phyloP scores from a whole-genome alignment of 2,329 filamentous ascomycete species.

The Pyrenophora teres region DNA sequence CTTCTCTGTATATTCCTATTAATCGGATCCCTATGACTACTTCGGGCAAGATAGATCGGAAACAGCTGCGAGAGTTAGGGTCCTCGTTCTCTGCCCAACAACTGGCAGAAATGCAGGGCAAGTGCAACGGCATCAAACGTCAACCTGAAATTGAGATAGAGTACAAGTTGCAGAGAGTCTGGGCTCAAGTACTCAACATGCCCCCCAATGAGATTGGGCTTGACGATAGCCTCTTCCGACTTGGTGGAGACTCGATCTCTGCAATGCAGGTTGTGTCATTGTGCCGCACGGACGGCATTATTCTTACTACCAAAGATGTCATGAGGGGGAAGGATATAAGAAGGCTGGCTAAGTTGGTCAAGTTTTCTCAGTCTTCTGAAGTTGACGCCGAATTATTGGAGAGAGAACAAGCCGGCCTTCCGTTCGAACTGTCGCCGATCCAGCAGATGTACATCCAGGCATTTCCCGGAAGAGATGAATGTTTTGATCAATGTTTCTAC shows the following conservation, averaged over 20 bases:
- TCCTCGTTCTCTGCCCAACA: no score
- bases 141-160: neutral
- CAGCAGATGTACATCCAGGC: neutral
- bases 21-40: slow-evolving; percentile 50
- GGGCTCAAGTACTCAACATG: slow-evolving; percentile 4
- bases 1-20: slow-evolving; percentile 52
- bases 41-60: slow-evolving; percentile 50
- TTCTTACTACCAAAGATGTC: neutral
- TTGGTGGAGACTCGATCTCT: slow-evolving; percentile 14
- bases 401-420: no score
- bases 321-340: neutral
- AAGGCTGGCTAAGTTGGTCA: neutral
- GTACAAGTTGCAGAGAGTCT: slow-evolving; percentile 4
- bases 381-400: no score
- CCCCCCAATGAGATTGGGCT: slow-evolving; percentile 1
- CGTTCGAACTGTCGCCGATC: no score
- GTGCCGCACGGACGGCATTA: neutral
- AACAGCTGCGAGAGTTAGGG: slow-evolving; percentile 10
- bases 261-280: slow-evolving; percentile 11
- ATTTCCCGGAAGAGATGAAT: neutral
- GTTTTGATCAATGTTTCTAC: neutral
- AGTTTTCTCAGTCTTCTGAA: neutral
- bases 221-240: slow-evolving; percentile 11
- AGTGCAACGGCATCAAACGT: neutral
- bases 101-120: no score